Base-by-base conservation (phyloP, 2,329 filamentous ascomycete genomes). In the Cyphellophora europaea region DNA sequence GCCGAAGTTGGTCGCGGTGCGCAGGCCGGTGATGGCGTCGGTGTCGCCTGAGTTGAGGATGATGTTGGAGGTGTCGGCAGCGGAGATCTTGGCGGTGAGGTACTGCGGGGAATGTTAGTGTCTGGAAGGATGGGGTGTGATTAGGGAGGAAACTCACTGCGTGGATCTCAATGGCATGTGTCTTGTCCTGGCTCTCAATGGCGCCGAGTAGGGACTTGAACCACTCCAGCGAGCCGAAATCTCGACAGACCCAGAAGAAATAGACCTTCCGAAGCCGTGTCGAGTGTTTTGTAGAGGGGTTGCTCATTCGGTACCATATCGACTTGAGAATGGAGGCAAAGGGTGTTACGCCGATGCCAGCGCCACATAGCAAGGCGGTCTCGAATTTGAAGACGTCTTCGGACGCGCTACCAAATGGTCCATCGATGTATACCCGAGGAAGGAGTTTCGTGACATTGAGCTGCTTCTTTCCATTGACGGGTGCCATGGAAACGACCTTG, bases 191-290 rank as follows among this genome's bases (percentile, higher is more conserved):
- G 1, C 82, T 81, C 62, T 91, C 85, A 50, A 93, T 89, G 36
- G 85, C 85, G 44, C 87, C 69, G 11, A 93, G 72, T 41, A 93
- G 65, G 16, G 82, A 88, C 33, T 83, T 73, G 70, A 91, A 91
- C 85, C 85, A 93, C 66, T 91, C 84, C 51, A 91, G 88, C 0
- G 81, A 86, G 21, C 80, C 83, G 53, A 89, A 89, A 59, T 91
- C 84, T 58, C 84, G 73, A 67, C 84, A 89, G 44, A 91, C 79
- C 85, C 85, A 91, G 72, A 91, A 87, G 67, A 91, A 91, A 66
- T 91, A 93, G 15, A 93, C 83, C 59, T 91, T 93, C 52, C 79
- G 72, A 28, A 93, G 69, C 3, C 82, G 72, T 2, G 82, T 88
- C 63, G 80, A 82, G 63, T 81, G 82, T 56, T 44, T 41, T 28